Conservation (phyloP, 257 asterid species). For the Capsicum baccatum region DNA sequence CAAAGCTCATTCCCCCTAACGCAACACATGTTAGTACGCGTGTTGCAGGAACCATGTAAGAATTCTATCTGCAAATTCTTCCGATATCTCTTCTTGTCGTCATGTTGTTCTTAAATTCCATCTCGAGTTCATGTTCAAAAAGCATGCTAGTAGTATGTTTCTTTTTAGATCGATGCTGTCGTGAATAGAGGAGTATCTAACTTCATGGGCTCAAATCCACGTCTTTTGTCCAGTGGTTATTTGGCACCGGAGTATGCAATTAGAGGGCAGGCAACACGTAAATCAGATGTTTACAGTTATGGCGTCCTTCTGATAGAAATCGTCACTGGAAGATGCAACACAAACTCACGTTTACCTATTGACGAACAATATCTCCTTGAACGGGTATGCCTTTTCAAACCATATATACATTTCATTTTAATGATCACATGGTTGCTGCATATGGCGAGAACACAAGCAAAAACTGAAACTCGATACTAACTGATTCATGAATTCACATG, state of each 20-base stretch:
- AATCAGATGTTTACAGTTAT: conserved; percentile 86
- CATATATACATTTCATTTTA: conserved; percentile 19
- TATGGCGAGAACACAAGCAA: background rate
- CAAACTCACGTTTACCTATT: conserved; percentile 70
- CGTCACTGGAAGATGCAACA: conserved; percentile 93
- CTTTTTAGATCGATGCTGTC: background rate
- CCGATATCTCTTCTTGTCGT: conserved; percentile 17
- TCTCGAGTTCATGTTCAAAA: background rate
- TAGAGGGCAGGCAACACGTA: conserved; percentile 83
- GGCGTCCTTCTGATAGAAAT: conserved; percentile 95
- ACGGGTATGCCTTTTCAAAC: conserved; percentile 60
- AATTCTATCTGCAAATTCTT: conserved; percentile 22
- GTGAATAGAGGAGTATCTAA: background rate
- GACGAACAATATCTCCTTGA: conserved; percentile 90
- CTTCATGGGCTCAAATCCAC: background rate
- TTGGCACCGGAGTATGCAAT: conserved; percentile 98
- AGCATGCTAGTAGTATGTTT: background rate
- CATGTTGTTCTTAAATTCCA: background rate
- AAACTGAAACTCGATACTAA: background rate
- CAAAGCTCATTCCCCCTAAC: conserved; percentile 87
- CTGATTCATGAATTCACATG: background rate
- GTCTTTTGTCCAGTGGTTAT: conserved; percentile 74
- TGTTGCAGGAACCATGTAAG: conserved; percentile 97
- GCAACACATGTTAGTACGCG: conserved; percentile 94
- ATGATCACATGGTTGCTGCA: background rate